These are phyloP conservation scores for Cryphonectria radicalis DNA, from an alignment of 2,329 filamentous ascomycete genomes.

Conservation along the genomic window DNA sequence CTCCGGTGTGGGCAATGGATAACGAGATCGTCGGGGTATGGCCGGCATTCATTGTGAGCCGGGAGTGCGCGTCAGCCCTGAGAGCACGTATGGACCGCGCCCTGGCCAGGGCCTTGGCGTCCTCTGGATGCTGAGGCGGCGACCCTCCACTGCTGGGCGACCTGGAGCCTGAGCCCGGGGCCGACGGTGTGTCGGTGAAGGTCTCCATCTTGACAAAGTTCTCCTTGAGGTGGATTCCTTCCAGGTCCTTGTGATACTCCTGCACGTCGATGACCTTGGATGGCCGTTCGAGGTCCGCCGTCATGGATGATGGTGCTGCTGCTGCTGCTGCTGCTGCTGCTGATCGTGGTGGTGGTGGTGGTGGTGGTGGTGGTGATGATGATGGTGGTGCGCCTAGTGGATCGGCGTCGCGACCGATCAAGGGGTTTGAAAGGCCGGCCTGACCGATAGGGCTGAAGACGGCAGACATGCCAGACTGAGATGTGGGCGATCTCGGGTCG, in stretches of 20 bases:
- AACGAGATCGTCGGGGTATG: constrained; percentile 66
- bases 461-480: constrained; percentile 30
- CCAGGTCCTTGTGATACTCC: constrained; percentile 61
- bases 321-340: background rate
- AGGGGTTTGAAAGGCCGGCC: constrained; percentile 41
- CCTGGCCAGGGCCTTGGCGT: constrained; percentile 18
- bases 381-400: constrained; percentile 7
- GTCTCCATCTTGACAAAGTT: constrained; percentile 57
- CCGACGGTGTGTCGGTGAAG: constrained; percentile 47
- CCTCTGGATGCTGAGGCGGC: constrained; percentile 25
- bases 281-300: constrained; percentile 33
- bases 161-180: constrained; percentile 36
- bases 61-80: constrained; percentile 51
- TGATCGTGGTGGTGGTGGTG: too few species aligned
- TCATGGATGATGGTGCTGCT: background rate
- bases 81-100: constrained; percentile 37
- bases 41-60: constrained; percentile 65
- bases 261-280: constrained; percentile 54
- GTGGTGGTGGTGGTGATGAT: too few species aligned
- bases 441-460: constrained; percentile 40
- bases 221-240: constrained; percentile 61
- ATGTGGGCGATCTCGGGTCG: constrained; percentile 28
- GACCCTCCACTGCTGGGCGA: constrained; percentile 35
- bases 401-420: constrained; percentile 1
- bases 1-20: constrained; percentile 50